Base-by-base conservation (phyloP, 768 basidiomycete genomes). In the Harrya chromipes region DNA sequence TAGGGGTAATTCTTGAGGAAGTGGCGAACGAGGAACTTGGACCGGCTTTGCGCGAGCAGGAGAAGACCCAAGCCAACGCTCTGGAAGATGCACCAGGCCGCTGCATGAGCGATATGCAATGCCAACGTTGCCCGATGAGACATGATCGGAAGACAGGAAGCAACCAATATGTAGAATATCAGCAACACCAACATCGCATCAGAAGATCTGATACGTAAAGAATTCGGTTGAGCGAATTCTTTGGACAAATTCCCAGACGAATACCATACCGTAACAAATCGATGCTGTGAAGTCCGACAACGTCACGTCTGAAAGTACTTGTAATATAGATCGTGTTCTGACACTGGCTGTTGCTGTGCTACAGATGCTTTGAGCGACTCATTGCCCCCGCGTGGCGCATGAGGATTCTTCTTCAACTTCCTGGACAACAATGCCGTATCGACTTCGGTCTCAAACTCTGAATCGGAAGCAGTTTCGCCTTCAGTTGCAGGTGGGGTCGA, bases 1-100 rank as follows among this genome's bases (percentile, higher is more conserved):
- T 97, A 98, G 59, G 92, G 84, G 62, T 98, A 99, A 62, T 97
- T 84, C 74, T 95, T 93, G 59, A 97, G 70, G 64, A 88, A 98
- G 67, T 99, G 97, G 55, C 92, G 73, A 23, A 98, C 97, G 34
- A 97, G 71, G 73, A 87, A 97, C 67, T 94, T 94, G 66, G 71
- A 80, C 65, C 84, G 77, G 57, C 88, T 86, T 69, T 99, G 97
- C 2, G 85, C 89, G 19, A 82, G 82, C 35, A 99, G 76, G 16
- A 95, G 74, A 34, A 86, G 68, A 0, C 97, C 97, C 14, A 98
- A 78, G 1, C 88, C 94, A 55, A 94, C 81, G 27, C 85, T 87
- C 67, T 97, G 92, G 71, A 97, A 83, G 38, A 86, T 64, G 43
- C 88, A 83, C 95, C 97, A 99, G 1, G 72, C 63, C 11, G 93